Percentiles rank a stretch among this genome's conserved stretches.
Evolutionary conservation across 169 alveolate genomes (phyloP).

Genomic region (Eimeria tenella): DNA sequence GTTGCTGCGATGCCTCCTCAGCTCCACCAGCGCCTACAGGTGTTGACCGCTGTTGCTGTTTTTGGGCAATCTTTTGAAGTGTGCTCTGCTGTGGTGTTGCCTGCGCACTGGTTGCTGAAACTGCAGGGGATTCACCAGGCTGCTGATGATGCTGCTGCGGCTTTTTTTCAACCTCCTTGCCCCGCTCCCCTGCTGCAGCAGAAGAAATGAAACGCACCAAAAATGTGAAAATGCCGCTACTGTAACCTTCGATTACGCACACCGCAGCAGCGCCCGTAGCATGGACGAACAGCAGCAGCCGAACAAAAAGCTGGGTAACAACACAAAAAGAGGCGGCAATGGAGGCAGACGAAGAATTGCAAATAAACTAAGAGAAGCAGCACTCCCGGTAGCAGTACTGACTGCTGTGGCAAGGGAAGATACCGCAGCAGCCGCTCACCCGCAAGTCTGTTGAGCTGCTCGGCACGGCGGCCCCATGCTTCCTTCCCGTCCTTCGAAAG

Average conservation of each 20-base stretch:
- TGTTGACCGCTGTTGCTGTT: constrained; percentile 39
- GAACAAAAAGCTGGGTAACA: constrained; percentile 10
- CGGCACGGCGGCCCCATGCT: constrained; percentile 77
- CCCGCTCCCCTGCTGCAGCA: constrained; percentile 45
- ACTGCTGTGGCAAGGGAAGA: neutral
- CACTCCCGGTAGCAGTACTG: neutral
- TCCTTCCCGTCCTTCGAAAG: constrained; percentile 69
- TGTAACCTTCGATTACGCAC: neutral
- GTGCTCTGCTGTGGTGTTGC: neutral
- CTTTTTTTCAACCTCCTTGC: constrained; percentile 24
- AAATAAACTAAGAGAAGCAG: neutral
- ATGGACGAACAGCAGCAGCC: constrained; percentile 1
- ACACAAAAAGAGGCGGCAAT: neutral
- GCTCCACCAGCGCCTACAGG: neutral
- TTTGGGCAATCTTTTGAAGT: neutral
- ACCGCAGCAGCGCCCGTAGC: neutral
- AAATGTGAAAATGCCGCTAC: neutral
- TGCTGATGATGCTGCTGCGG: constrained; percentile 30
- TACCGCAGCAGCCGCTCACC: constrained; percentile 45
- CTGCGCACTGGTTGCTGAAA: neutral
- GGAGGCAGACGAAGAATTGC: neutral
- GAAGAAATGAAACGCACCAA: neutral
- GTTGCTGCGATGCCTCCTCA: neutral
- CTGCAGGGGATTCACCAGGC: neutral
- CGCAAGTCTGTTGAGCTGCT: constrained; percentile 73